Conservation (phyloP, 1,284 basidiomycete genomes). For the Xerocomus nothofagi region DNA sequence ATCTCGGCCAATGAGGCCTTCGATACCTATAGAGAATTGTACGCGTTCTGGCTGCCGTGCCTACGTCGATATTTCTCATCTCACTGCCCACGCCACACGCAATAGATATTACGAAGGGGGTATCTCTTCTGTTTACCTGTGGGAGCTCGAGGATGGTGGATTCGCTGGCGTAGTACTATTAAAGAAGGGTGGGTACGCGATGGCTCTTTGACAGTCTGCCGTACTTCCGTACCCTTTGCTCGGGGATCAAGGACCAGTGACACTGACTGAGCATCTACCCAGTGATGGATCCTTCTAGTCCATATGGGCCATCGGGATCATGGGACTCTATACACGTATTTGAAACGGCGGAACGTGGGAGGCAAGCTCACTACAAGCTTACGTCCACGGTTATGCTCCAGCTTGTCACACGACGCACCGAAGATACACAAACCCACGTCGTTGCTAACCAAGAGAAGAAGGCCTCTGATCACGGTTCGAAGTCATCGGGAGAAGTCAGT, state of each 20-base stretch:
- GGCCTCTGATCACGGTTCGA: slow-evolving; percentile 45
- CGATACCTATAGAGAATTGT: slow-evolving; percentile 97
- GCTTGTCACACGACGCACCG: slow-evolving; percentile 62
- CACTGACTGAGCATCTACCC: slow-evolving; percentile 8
- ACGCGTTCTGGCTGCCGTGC: slow-evolving; percentile 25
- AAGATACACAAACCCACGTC: slow-evolving; percentile 40
- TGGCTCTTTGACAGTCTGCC: neutral
- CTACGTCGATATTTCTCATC: slow-evolving; percentile 4
- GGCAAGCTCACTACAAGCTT: slow-evolving; percentile 94
- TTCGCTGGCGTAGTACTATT: slow-evolving; percentile 97
- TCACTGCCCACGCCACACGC: neutral
- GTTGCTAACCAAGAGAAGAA: slow-evolving; percentile 33
- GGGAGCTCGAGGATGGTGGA: slow-evolving; percentile 95
- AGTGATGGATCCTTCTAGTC: slow-evolving; percentile 59
- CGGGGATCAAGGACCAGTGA: neutral
- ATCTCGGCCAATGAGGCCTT: slow-evolving; percentile 94
- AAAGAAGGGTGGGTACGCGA: slow-evolving; percentile 80
- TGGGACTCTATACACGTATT: slow-evolving; percentile 99
- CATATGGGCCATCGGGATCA: slow-evolving; percentile 70
- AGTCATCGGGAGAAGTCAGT: slow-evolving; percentile 73
- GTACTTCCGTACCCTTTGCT: slow-evolving; percentile 3
- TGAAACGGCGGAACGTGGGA: slow-evolving; percentile 86
- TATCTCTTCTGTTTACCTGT: slow-evolving; percentile 96
- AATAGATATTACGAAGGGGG: slow-evolving; percentile 94
- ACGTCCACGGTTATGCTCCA: slow-evolving; percentile 99